These are phyloP conservation scores for Porcisia hertigi DNA, from an alignment of 208 protist genomes.

Conservation along the genomic window DNA sequence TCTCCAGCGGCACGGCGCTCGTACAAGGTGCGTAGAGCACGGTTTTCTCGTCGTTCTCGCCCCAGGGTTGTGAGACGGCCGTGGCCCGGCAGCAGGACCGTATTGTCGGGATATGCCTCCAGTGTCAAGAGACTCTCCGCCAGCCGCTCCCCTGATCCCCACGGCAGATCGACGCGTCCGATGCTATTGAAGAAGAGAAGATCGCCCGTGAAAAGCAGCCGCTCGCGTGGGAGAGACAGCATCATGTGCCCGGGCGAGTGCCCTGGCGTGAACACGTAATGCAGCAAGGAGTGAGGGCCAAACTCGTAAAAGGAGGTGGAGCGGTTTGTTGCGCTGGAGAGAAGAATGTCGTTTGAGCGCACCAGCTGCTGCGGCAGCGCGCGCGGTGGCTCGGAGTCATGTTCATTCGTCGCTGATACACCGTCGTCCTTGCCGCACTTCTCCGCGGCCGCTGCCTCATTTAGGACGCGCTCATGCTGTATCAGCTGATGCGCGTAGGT, in stretches of 20 bases:
- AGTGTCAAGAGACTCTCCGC: conserved; percentile 81
- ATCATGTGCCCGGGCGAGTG: conserved; percentile 91
- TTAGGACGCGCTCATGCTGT: conserved; percentile 34
- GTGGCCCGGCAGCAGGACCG: conserved; percentile 84
- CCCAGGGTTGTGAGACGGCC: conserved; percentile 87
- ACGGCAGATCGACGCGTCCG: conserved; percentile 88
- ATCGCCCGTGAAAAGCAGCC: conserved; percentile 87
- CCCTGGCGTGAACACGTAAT: conserved; percentile 89
- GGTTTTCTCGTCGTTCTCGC: conserved; percentile 78
- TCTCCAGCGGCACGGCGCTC: conserved; percentile 61
- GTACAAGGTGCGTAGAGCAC: conserved; percentile 69
- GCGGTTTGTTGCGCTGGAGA: conserved; percentile 80
- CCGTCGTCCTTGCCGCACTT: not conserved
- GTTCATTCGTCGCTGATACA: not conserved
- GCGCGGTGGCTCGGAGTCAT: not conserved
- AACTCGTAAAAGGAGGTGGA: conserved; percentile 84
- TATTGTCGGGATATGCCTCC: conserved; percentile 79
- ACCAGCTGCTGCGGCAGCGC: conserved; percentile 40
- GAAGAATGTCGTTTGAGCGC: conserved; percentile 66
- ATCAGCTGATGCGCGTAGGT: conserved; percentile 50
- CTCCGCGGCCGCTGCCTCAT: conserved; percentile 16
- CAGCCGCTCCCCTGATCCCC: conserved; percentile 71
- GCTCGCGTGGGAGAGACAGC: conserved; percentile 80
- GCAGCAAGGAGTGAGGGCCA: conserved; percentile 66
- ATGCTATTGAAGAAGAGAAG: conserved; percentile 84